Conservation (phyloP, 1,284 basidiomycete species). For the Boletellus deceptivus region DNA sequence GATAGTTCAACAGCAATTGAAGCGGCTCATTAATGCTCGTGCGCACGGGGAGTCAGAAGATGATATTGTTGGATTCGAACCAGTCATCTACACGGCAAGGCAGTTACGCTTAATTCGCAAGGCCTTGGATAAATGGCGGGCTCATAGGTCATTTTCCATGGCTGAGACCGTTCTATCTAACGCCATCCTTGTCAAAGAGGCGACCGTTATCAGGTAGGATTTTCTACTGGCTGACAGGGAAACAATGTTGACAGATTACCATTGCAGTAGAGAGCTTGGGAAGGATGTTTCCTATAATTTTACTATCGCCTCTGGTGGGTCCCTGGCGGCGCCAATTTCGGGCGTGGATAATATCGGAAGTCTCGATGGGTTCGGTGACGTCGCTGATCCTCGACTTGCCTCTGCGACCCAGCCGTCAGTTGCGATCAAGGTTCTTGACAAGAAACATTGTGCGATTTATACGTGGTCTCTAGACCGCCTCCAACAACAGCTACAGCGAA, state of each 20-base stretch:
- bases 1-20: constrained; percentile 81
- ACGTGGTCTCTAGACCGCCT: constrained; percentile 90
- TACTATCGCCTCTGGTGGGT: constrained; percentile 80
- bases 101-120: constrained; percentile 79
- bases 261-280: constrained; percentile 71
- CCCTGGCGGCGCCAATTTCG: constrained; percentile 77
- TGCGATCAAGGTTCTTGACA: constrained; percentile 89
- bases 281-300: constrained; percentile 93
- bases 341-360: constrained; percentile 86
- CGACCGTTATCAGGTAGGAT: constrained; percentile 84
- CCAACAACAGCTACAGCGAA: constrained; percentile 85
- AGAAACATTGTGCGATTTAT: constrained; percentile 81
- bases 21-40: constrained; percentile 74
- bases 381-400: constrained; percentile 73
- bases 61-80: constrained; percentile 64
- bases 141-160: constrained; percentile 85
- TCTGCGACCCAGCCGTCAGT: constrained; percentile 80
- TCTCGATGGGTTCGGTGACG: constrained; percentile 89
- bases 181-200: constrained; percentile 90
- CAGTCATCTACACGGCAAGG: constrained; percentile 75
- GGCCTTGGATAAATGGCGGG: constrained; percentile 83
- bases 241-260: constrained; percentile 6
- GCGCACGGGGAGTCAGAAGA: constrained; percentile 71
- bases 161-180: constrained; percentile 85
- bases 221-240: neutral